A percentile compares a stretch with the other conserved stretches of the same genome.
Conservation (phyloP, 78 protist species). For the Pigoraptor vietnamica region DNA sequence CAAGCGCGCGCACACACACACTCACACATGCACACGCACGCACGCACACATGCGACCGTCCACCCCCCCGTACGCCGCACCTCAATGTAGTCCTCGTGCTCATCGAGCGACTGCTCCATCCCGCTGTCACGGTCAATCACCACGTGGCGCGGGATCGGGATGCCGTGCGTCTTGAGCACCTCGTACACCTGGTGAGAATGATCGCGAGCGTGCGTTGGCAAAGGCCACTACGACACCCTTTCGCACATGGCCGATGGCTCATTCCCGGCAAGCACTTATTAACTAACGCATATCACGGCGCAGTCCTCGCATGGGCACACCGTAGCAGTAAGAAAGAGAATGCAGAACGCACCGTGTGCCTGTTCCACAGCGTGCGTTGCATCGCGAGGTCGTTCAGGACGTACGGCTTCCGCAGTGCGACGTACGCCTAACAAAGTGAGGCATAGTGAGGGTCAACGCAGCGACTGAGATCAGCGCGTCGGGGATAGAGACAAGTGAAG, state of each 20-base stretch:
- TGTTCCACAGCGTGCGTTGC: conserved; percentile 50
- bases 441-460: neutral
- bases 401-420: conserved; percentile 46
- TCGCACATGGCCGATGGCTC: too few species aligned
- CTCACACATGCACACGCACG: neutral
- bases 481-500: neutral
- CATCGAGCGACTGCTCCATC: neutral
- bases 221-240: too few species aligned
- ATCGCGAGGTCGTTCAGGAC: conserved; percentile 61
- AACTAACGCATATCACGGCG: too few species aligned
- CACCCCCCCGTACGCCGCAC: neutral
- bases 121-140: neutral
- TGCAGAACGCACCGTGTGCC: conserved; percentile 9
- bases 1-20: neutral
- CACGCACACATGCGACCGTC: neutral
- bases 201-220: neutral
- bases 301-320: too few species aligned
- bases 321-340: too few species aligned
- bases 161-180: conserved; percentile 14
- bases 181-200: conserved; percentile 32
- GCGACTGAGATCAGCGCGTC: neutral
- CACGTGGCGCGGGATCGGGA: conserved; percentile 56
- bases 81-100: conserved; percentile 41
- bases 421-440: conserved; percentile 29
- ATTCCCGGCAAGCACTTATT: too few species aligned